Percentiles rank a stretch among this genome's conserved stretches.
These are phyloP conservation scores for Solanum acaule DNA, from an alignment of 257 asterid species.

Conservation along the genomic window DNA sequence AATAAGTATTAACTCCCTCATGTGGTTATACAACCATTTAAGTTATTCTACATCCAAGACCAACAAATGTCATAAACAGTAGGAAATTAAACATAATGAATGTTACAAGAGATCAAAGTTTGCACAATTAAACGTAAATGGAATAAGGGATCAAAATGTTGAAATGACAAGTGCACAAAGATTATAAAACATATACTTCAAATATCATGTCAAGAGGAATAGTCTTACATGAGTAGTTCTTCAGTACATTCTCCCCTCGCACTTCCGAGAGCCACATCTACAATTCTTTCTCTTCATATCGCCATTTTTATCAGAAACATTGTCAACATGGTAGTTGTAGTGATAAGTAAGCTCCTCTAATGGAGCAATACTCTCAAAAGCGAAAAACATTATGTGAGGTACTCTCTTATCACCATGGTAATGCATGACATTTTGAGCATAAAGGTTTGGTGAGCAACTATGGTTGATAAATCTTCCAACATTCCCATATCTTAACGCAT, in stretches of 20 bases:
- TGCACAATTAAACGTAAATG: neutral
- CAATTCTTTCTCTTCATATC: conserved; percentile 11
- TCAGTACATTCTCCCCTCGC: conserved; percentile 19
- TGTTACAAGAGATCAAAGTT: neutral
- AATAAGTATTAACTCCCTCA: neutral
- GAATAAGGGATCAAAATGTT: neutral
- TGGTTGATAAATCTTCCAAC: conserved; percentile 24
- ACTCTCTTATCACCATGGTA: conserved; percentile 24
- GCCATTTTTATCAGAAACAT: conserved; percentile 11
- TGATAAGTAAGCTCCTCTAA: conserved; percentile 30
- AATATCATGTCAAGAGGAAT: neutral
- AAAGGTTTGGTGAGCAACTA: conserved; percentile 27
- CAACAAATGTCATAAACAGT: neutral
- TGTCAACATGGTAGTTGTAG: conserved; percentile 8
- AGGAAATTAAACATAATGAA: too few relatives aligned
- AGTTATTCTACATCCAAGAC: neutral
- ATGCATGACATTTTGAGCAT: conserved; percentile 24
- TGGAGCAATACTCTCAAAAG: conserved; percentile 33
- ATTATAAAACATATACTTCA: neutral
- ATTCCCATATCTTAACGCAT: conserved; percentile 32
- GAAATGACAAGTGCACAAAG: neutral
- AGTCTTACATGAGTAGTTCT: neutral
- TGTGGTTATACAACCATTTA: neutral
- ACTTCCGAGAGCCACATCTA: conserved; percentile 13
- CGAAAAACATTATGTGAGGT: conserved; percentile 47